These are phyloP conservation scores for Metschnikowia cerradonensis DNA, from an alignment of 805 yeast genomes.

Conservation along the genomic window DNA sequence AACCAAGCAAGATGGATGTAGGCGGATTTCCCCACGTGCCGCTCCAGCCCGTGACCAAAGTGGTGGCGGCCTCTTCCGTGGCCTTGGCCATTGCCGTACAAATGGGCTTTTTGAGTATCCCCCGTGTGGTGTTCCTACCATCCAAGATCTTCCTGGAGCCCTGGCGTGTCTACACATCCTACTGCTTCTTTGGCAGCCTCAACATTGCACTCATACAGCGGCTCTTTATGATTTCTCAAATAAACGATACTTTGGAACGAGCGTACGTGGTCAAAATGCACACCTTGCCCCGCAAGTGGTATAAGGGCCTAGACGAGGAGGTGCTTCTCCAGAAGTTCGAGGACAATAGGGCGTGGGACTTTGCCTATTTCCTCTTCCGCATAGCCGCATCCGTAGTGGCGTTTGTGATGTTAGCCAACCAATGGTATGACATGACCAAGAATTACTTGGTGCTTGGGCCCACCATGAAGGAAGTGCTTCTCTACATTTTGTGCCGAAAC, in stretches of 20 bases:
- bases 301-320: slow-evolving; percentile 13
- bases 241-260: slow-evolving; percentile 25
- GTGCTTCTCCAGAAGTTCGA: slow-evolving; percentile 19
- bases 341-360: slow-evolving; percentile 26
- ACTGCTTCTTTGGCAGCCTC: slow-evolving; percentile 29
- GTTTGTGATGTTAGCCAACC: slow-evolving; percentile 12
- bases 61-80: slow-evolving; percentile 27
- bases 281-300: slow-evolving; percentile 21
- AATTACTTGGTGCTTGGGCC: slow-evolving; percentile 32
- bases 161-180: slow-evolving; percentile 36
- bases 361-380: slow-evolving; percentile 25
- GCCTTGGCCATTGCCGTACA: slow-evolving; percentile 20
- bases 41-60: slow-evolving; percentile 20
- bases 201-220: slow-evolving; percentile 20
- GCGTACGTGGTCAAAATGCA: slow-evolving; percentile 16
- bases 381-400: slow-evolving; percentile 24
- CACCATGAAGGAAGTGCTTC: slow-evolving; percentile 32
- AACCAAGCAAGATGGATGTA: slow-evolving; percentile 8
- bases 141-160: slow-evolving; percentile 29
- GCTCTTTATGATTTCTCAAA: slow-evolving; percentile 18
- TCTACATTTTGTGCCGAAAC: slow-evolving; percentile 47
- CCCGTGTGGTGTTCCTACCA: slow-evolving; percentile 24
- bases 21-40: slow-evolving; percentile 8
- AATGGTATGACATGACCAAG: slow-evolving; percentile 15
- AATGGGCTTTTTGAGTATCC: slow-evolving; percentile 17